Base-by-base conservation (phyloP, 345 rosid species). In the Microcos paniculata region DNA sequence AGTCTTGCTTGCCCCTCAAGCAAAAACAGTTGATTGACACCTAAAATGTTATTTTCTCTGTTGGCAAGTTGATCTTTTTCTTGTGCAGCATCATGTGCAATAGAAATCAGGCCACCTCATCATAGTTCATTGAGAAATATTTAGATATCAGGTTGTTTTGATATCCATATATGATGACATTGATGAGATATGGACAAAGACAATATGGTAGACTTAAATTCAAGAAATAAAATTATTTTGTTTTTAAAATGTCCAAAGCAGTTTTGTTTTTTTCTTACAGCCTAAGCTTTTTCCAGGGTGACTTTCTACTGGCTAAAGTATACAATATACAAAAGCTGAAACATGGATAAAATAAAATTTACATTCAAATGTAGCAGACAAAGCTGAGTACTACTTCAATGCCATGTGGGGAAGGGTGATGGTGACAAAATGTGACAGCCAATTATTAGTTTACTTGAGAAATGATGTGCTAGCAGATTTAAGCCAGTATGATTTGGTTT, bases 41-140 rank as follows among this genome's bases (percentile, higher is more conserved):
- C 18, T 28, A 61, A 14, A 21, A 23, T 35, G 4, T 0, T 35
- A 35, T 35, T 3, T 3, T 35, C 40, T 35, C 6, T 35, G 3
- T 35, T 35, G 3, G 40, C 40, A 35, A 35, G 40, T 35, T 35
- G 40, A 35, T 35, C 18, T 46, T 14, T 72, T 30, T n/a, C 78
- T 72, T 72, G 79, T 79, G 82, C 46, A 53, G 33, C 84, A 72
- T 72, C 84, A 72, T 72, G 81, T 77, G 86, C 75, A 66, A 64
- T n/a, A 63, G 65, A 65, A 53, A 51, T 26, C 15, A 55, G 33
- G 67, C 48, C 46, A 24, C 35, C n/a, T 28, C 73, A 65, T 26
- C 53, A 76, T 15, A 14, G 45, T 55, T 23, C 61, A 48, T 75
- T 18, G 40, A 30, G 26, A 70, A 59, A 70, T 24, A 51, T 26